These are phyloP conservation scores for Aureobasidium musti DNA, from an alignment of 2,329 filamentous ascomycete species.

Conservation along the genomic window DNA sequence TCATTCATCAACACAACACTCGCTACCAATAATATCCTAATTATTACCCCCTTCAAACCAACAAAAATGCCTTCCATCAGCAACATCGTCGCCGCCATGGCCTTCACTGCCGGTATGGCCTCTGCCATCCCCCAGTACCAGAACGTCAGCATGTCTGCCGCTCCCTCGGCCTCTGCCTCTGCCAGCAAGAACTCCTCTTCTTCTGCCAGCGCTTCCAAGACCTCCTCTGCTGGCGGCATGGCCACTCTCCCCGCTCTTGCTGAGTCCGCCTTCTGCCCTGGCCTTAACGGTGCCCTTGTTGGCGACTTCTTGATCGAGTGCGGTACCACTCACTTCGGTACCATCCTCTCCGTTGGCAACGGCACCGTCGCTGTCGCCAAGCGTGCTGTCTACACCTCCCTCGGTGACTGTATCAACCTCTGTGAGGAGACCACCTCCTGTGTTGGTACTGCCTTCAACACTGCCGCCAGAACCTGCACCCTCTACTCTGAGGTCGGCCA, in stretches of 20 bases:
- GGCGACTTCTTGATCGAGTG: constrained; percentile 25
- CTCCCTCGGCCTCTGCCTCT: background rate
- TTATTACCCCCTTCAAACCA: constrained; percentile 25
- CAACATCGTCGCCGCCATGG: constrained; percentile 22
- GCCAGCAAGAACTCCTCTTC: constrained; percentile 4
- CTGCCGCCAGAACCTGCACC: constrained; percentile 22
- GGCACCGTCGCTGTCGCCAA: constrained; percentile 21
- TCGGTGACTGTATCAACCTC: constrained; percentile 28
- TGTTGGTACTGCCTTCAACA: constrained; percentile 27
- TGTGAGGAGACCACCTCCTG: constrained; percentile 14
- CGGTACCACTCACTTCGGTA: constrained; percentile 7
- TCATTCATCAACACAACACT: constrained; percentile 26
- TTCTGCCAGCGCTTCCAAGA: constrained; percentile 10
- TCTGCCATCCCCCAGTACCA: constrained; percentile 28
- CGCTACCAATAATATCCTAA: constrained; percentile 26
- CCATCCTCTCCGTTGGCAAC: constrained; percentile 16
- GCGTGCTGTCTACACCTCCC: constrained; percentile 22
- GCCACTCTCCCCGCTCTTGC: constrained; percentile 9
- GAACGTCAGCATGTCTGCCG: constrained; percentile 25
- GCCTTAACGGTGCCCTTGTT: constrained; percentile 15
- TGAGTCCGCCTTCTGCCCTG: constrained; percentile 27
- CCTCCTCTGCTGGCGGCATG: background rate
- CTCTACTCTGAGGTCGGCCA: constrained; percentile 27
- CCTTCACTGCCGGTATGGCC: constrained; percentile 21
- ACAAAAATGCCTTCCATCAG: constrained; percentile 30